Conservation (phyloP, 2,329 filamentous ascomycete genomes). For the Pseudocercospora macadamiae region DNA sequence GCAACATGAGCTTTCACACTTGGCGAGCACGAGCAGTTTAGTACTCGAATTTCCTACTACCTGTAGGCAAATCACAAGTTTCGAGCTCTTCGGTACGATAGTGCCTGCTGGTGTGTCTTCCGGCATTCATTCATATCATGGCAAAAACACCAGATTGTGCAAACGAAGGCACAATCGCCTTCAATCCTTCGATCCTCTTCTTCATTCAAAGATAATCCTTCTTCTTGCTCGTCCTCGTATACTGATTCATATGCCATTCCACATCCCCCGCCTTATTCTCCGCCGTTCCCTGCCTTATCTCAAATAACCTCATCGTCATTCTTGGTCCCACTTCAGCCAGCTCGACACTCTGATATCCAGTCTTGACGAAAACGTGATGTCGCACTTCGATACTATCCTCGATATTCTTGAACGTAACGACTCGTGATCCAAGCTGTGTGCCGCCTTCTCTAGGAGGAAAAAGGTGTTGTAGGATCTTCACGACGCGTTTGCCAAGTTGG, state of each 20-base stretch:
- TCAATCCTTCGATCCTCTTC: no score
- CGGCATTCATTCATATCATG: no score
- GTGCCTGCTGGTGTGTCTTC: no score
- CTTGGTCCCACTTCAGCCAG: slow-evolving; percentile 86
- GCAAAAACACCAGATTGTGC: no score
- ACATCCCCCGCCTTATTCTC: slow-evolving; percentile 95
- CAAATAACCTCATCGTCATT: slow-evolving; percentile 96
- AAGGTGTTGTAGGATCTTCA: slow-evolving; percentile 89
- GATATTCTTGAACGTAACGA: slow-evolving; percentile 93
- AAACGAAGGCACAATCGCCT: no score
- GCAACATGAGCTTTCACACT: no score
- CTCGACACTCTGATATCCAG: slow-evolving; percentile 86
- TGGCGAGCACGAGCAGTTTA: no score
- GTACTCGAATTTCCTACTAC: no score
- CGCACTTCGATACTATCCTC: slow-evolving; percentile 87
- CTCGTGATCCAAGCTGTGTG: slow-evolving; percentile 81
- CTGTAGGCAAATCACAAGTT: no score
- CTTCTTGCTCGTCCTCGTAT: slow-evolving; percentile 89
- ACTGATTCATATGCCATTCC: slow-evolving; percentile 95
- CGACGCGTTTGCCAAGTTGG: slow-evolving; percentile 76
- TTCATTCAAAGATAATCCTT: slow-evolving; percentile 94
- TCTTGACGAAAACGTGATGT: slow-evolving; percentile 92
- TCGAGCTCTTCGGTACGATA: no score
- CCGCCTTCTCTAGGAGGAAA: slow-evolving; percentile 85
- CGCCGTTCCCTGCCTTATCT: slow-evolving; percentile 86